Percentiles rank a stretch among this genome's conserved stretches.
These are phyloP conservation scores for Aspergillus coremiiformis DNA, from an alignment of 495 filamentous ascomycete species.

Conservation along the genomic window DNA sequence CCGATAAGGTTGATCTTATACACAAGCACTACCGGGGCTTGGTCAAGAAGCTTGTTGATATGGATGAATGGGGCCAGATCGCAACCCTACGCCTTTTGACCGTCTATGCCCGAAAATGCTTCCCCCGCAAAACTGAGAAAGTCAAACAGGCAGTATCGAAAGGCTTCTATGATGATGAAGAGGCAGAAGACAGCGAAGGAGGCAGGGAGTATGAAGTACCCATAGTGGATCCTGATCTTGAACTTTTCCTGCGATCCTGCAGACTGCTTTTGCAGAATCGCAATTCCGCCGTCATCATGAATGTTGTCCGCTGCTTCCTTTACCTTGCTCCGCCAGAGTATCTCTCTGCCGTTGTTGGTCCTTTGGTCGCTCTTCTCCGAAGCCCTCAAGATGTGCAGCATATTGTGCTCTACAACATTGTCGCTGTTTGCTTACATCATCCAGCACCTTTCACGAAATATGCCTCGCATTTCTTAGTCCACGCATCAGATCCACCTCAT, in stretches of 20 bases:
- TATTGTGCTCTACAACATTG: constrained; percentile 87
- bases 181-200: constrained; percentile 32
- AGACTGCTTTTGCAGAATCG: constrained; percentile 81
- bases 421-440: constrained; percentile 67
- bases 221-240: constrained; percentile 73
- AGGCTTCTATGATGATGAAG: constrained; percentile 73
- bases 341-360: constrained; percentile 63
- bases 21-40: constrained; percentile 82
- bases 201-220: constrained; percentile 48
- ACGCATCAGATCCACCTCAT: constrained; percentile 69
- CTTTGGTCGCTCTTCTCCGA: constrained; percentile 76
- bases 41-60: constrained; percentile 87
- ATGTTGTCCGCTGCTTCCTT: constrained; percentile 76
- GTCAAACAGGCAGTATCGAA: constrained; percentile 47
- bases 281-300: constrained; percentile 86
- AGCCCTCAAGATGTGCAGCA: constrained; percentile 79
- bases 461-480: constrained; percentile 78
- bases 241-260: constrained; percentile 71
- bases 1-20: constrained; percentile 74
- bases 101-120: constrained; percentile 79
- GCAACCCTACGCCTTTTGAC: constrained; percentile 73
- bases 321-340: constrained; percentile 73
- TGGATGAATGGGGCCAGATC: constrained; percentile 98
- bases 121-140: constrained; percentile 59
- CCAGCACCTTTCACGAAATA: constrained; percentile 77